Evolutionary conservation across 257 asterid species (phyloP).

Genomic region (Jaltomata sinuosa): DNA sequence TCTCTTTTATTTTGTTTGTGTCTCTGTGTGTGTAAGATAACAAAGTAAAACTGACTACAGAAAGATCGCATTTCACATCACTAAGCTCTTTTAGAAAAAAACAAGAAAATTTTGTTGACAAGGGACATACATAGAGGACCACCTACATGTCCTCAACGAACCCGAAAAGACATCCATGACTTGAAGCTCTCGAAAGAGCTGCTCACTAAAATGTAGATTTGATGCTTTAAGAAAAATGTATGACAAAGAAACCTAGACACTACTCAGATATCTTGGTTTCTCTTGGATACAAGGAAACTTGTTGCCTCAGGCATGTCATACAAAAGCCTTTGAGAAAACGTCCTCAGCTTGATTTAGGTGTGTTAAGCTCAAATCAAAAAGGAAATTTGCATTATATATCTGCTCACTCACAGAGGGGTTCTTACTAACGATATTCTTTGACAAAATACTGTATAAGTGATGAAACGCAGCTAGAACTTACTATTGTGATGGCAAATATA

Average conservation of each 20-base stretch:
- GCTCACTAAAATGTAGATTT: neutral
- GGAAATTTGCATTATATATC: neutral
- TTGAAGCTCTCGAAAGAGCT: neutral
- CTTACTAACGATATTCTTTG: neutral
- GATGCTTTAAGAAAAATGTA: neutral
- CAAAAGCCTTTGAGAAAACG: neutral
- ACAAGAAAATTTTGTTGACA: neutral
- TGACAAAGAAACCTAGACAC: neutral
- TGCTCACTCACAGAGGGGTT: neutral
- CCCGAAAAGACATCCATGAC: neutral
- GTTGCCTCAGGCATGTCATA: neutral
- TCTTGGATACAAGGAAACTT: neutral
- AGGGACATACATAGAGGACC: neutral
- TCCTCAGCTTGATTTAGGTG: neutral
- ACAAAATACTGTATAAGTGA: neutral
- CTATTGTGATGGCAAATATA: conserved; percentile 84
- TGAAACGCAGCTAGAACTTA: conserved; percentile 4
- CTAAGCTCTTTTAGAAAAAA: neutral
- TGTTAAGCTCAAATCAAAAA: neutral
- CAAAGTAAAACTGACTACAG: neutral
- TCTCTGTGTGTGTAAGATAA: neutral
- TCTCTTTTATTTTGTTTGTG: neutral
- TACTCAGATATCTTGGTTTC: neutral
- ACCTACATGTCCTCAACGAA: neutral
- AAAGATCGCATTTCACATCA: neutral